These are phyloP conservation scores for Macrolepiota fuliginosa DNA, from an alignment of 768 basidiomycete species.

Conservation along the genomic window DNA sequence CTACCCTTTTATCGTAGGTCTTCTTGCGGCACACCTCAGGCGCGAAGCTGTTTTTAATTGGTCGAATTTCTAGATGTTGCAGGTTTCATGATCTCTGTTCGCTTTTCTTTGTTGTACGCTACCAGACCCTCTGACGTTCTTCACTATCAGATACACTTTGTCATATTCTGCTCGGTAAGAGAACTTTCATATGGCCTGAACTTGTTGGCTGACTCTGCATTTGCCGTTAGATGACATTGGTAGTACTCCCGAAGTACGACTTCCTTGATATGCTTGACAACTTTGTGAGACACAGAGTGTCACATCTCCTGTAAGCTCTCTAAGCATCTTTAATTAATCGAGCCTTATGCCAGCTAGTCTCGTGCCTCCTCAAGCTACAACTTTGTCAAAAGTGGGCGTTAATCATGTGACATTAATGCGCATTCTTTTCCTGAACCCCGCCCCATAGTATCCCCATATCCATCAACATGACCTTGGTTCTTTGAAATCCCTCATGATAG, in stretches of 20 bases:
- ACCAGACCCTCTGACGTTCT: constrained; percentile 11
- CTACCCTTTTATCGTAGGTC: constrained; percentile 44
- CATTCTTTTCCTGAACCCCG: not conserved
- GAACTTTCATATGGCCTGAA: not conserved
- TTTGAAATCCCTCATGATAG: constrained; percentile 39
- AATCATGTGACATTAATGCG: not conserved
- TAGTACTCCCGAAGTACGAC: constrained; percentile 45
- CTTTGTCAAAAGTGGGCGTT: constrained; percentile 47
- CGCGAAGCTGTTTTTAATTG: not conserved
- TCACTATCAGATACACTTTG: constrained; percentile 47
- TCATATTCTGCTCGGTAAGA: constrained; percentile 50
- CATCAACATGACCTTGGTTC: constrained; percentile 36
- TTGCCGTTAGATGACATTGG: constrained; percentile 43
- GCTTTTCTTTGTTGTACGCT: constrained; percentile 15
- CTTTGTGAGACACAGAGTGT: constrained; percentile 42
- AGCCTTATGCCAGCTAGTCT: constrained; percentile 24
- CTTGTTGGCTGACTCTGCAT: not conserved
- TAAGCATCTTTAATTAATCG: not conserved
- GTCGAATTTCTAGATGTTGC: constrained; percentile 23
- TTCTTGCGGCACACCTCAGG: constrained; percentile 3
- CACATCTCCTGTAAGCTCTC: constrained; percentile 42
- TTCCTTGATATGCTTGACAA: constrained; percentile 43
- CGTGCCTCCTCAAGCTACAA: constrained; percentile 48
- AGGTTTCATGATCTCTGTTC: constrained; percentile 54
- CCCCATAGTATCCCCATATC: constrained; percentile 36